A percentile compares a stretch with the other conserved stretches of the same genome.
These are phyloP conservation scores for Fusarium newnesense DNA, from an alignment of 2,329 filamentous ascomycete species.

Conservation along the genomic window DNA sequence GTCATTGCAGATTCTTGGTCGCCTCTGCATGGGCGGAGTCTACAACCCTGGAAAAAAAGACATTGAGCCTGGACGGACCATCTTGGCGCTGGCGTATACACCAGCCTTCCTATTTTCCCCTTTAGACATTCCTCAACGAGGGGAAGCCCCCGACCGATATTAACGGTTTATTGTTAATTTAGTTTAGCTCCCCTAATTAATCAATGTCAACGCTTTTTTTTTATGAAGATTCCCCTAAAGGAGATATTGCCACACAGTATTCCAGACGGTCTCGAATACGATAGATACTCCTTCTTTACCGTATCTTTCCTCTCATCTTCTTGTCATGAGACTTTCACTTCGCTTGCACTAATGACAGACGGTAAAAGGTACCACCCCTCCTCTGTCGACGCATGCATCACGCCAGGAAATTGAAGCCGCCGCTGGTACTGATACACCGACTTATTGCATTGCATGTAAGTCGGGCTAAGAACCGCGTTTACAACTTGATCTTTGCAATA, in stretches of 20 bases:
- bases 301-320: not conserved
- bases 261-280: conserved; percentile 15
- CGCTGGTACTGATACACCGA: conserved; percentile 19
- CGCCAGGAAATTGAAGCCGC: conserved; percentile 9
- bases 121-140: conserved; percentile 19
- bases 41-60: conserved; percentile 6
- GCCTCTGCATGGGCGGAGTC: not conserved
- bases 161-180: conserved; percentile 13
- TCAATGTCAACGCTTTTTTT: conserved; percentile 10
- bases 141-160: conserved; percentile 19
- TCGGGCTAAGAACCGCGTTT: not conserved
- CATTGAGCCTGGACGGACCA: conserved; percentile 1
- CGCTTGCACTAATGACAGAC: conserved; percentile 21
- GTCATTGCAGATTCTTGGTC: conserved; percentile 6
- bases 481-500: conserved; percentile 5
- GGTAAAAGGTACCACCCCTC: conserved; percentile 13
- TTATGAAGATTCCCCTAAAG: not conserved
- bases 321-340: conserved; percentile 19
- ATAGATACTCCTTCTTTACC: not conserved
- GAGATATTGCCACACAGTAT: conserved; percentile 7
- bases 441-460: conserved; percentile 15
- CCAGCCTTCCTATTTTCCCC: conserved; percentile 30
- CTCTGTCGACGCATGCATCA: conserved; percentile 26
- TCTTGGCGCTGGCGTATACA: conserved; percentile 16
- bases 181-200: conserved; percentile 18